A percentile compares a stretch with the other conserved stretches of the same genome.
Evolutionary conservation across 805 yeast species (phyloP).

Genomic region (Komagataella ulmi): DNA sequence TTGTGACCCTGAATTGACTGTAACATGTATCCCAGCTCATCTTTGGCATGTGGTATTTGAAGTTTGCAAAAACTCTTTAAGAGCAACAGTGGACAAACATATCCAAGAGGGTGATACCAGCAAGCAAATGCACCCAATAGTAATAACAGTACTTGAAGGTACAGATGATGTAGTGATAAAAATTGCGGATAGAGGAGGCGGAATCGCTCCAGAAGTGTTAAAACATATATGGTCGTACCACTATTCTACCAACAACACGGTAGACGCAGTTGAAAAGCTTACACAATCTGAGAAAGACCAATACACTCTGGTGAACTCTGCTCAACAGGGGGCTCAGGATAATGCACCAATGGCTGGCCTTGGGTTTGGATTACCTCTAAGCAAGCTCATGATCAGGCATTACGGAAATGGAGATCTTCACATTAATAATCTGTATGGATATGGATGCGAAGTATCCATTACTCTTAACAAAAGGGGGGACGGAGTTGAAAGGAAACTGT

Average conservation of each 20-base stretch:
- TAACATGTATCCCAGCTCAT: conserved; percentile 15
- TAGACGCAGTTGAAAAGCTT: neutral
- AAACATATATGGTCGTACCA: conserved; percentile 17
- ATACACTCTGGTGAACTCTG: conserved; percentile 4
- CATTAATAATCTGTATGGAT: conserved; percentile 9
- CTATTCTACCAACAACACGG: conserved; percentile 11
- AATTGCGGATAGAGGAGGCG: conserved; percentile 18
- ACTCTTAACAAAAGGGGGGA: neutral
- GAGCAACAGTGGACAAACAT: conserved; percentile 11
- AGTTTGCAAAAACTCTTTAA: conserved; percentile 15
- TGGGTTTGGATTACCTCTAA: conserved; percentile 19
- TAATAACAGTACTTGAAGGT: conserved; percentile 1
- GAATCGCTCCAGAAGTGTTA: conserved; percentile 8
- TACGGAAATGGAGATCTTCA: conserved; percentile 11
- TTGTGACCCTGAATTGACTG: conserved; percentile 1
- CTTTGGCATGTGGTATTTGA: conserved; percentile 17
- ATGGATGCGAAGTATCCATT: conserved; percentile 11
- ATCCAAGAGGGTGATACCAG: conserved; percentile 6
- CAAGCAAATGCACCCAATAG: conserved; percentile 4
- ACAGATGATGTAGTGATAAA: conserved; percentile 5
- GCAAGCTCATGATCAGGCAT: conserved; percentile 13
- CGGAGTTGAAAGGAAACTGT: neutral
- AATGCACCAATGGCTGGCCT: conserved; percentile 17
- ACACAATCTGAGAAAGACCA: neutral
- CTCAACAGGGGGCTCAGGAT: conserved; percentile 5